Base-by-base conservation (phyloP, 441 rosid species). In the Euphorbia celastroides region DNA sequence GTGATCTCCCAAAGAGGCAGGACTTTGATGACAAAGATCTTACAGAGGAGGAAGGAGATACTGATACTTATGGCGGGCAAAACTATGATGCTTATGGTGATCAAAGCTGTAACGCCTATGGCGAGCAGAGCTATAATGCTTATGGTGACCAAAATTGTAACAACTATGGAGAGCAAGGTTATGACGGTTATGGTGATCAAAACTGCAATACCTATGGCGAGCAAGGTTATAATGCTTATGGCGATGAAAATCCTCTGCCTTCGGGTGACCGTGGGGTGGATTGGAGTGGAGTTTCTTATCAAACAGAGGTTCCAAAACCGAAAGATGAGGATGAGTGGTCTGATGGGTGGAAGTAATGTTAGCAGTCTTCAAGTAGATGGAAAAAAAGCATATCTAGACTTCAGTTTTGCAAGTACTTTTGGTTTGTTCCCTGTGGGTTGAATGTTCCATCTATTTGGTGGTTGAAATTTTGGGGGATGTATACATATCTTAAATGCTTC, bases 301-400 rank as follows among this genome's bases (percentile, higher is more conserved):
- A 69, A 73, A 31, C 72, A 20, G 81, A 73, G 52, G 13, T 52
- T 78, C 66, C 78, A 64, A 41, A 62, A 32, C 84, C 84, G 22
- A 73, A 66, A 31, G 87, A 83, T 41, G 88, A 79, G 65, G 68
- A 71, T 12, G 91, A 86, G 63, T 86, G 95, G 89, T 84, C 95
- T 5, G 97, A 83, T 42, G 88, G 87, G 2, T 88, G 89, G 94
- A 81, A 58, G 59, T 77, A 50, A 60, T n/a, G 25, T 46, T 56
- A 31, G 55, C 50, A 5, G 9, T 7, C 58, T 34, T 28, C 31
- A 16, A 28, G 57, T 48, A 46, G 69, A 68, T 13, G 5, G 25
- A 3, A 14, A 31, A 26, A 34, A 16, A 7, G 34, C 7, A 14
- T 27, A 7, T 34, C 10, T 60, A 34, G 25, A 31, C 44, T 31